Evolutionary conservation across 192 early-diverging fungal species (phyloP).

Genomic region (Haplosporangium gracile): DNA sequence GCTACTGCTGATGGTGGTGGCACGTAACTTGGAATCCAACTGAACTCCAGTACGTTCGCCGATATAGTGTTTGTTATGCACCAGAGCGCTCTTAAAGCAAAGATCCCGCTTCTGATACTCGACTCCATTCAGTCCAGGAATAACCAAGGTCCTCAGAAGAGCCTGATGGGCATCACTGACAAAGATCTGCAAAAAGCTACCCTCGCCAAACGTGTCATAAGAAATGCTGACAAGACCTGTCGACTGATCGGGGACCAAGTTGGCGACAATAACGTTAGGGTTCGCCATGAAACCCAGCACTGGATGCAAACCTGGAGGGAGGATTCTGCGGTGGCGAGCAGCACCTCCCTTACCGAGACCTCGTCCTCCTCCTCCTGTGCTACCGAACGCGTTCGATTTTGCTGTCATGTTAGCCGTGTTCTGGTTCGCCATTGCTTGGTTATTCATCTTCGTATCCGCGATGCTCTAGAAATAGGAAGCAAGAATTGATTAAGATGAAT

Average conservation of each 20-base stretch:
- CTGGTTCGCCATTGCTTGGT: conserved; percentile 18
- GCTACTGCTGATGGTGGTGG: not conserved
- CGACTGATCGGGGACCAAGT: conserved; percentile 16
- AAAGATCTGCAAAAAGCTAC: conserved; percentile 34
- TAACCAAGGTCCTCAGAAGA: not conserved
- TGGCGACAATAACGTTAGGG: conserved; percentile 23
- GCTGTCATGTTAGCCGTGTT: not conserved
- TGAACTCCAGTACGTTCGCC: conserved; percentile 28
- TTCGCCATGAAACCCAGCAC: conserved; percentile 24
- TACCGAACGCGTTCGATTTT: not conserved
- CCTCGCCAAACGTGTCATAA: conserved; percentile 15
- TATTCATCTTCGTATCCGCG: conserved; percentile 24
- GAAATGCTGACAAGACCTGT: conserved; percentile 24
- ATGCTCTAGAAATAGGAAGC: conserved; percentile 21
- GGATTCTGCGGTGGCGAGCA: conserved; percentile 21
- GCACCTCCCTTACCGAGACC: conserved; percentile 31
- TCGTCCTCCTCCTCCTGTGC: not conserved
- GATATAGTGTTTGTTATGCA: conserved; percentile 32
- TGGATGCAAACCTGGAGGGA: conserved; percentile 6
- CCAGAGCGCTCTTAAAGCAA: conserved; percentile 33
- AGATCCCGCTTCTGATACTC: conserved; percentile 33
- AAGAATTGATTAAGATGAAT: not conserved
- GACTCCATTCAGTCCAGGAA: not conserved
- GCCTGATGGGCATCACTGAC: conserved; percentile 33
- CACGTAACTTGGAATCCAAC: conserved; percentile 19